Evolutionary conservation across 2,329 filamentous ascomycete genomes (phyloP).

Genomic region (Aureobasidium leucospermi): DNA sequence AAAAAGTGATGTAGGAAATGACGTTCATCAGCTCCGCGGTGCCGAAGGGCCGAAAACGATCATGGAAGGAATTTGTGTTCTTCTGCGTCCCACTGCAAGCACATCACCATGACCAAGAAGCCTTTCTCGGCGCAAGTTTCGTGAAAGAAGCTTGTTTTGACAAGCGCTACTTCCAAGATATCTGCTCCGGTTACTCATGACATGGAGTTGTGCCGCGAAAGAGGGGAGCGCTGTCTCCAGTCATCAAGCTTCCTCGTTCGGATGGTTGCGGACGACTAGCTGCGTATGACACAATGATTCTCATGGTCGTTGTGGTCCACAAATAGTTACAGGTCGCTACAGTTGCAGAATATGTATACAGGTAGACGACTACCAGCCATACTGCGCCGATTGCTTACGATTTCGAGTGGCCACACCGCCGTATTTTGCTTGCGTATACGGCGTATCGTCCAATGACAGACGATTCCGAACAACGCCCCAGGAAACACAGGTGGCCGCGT

Average conservation of each 20-base stretch:
- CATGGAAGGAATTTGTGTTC: neutral
- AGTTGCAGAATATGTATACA: too few species aligned
- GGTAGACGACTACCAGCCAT: too few species aligned
- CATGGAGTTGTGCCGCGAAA: neutral
- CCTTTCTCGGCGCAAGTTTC: neutral
- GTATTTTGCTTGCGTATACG: neutral
- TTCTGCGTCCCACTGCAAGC: too few species aligned
- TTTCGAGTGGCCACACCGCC: too few species aligned
- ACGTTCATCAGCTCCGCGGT: neutral
- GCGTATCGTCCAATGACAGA: neutral
- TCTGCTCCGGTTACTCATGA: neutral
- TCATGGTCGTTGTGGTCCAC: neutral
- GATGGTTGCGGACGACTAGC: neutral
- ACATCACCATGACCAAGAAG: too few species aligned
- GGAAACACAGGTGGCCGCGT: neutral
- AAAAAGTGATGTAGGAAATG: neutral
- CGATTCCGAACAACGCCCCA: neutral
- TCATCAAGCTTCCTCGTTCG: neutral
- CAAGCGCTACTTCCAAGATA: neutral
- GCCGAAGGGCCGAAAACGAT: slow-evolving; percentile 1
- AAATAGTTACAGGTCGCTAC: neutral
- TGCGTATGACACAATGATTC: neutral
- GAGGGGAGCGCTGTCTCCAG: too few species aligned
- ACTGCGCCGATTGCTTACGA: too few species aligned
- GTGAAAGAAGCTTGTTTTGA: neutral